Conservation (phyloP, 208 protist genomes). For the Balamuthia mandrillaris region DNA sequence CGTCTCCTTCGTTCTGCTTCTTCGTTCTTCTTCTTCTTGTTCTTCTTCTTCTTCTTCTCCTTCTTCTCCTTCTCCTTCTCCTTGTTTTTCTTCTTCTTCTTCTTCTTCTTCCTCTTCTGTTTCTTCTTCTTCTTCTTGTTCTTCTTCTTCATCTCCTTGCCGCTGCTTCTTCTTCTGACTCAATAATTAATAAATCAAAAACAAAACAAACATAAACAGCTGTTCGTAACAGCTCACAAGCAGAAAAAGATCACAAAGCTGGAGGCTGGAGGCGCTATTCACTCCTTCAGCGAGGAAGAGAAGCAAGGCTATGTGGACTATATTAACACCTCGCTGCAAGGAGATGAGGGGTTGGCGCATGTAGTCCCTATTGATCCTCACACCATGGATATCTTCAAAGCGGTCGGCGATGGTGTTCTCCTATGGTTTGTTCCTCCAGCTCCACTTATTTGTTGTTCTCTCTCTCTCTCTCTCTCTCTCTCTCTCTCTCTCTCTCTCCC, state of each 20-base stretch:
- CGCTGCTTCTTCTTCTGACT: neutral
- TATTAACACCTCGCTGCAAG: slow-evolving; percentile 67
- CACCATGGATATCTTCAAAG: slow-evolving; percentile 57
- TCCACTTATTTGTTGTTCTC: neutral
- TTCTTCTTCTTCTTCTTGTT: too few species aligned
- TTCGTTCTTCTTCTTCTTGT: too few species aligned
- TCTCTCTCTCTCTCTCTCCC: too few species aligned
- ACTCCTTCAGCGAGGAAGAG: slow-evolving; percentile 66
- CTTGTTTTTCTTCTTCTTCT: too few species aligned
- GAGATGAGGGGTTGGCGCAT: slow-evolving; percentile 62
- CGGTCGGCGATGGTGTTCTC: slow-evolving; percentile 62
- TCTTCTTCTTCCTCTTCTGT: too few species aligned
- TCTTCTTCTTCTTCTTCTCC: too few species aligned
- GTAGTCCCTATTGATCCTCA: slow-evolving; percentile 33
- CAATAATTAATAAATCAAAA: neutral
- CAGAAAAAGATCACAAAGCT: slow-evolving; percentile 24
- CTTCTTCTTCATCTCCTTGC: too few species aligned
- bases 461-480: neutral
- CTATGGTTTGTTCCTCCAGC: slow-evolving; percentile 35
- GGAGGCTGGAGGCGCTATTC: neutral
- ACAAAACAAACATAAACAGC: neutral
- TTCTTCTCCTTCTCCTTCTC: too few species aligned
- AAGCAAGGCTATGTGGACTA: slow-evolving; percentile 61
- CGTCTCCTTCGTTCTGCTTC: too few species aligned
- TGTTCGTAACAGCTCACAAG: neutral